Percentiles rank a stretch among this genome's conserved stretches.
These are phyloP conservation scores for Agrocybe praecox DNA, from an alignment of 768 basidiomycete species.

Conservation along the genomic window DNA sequence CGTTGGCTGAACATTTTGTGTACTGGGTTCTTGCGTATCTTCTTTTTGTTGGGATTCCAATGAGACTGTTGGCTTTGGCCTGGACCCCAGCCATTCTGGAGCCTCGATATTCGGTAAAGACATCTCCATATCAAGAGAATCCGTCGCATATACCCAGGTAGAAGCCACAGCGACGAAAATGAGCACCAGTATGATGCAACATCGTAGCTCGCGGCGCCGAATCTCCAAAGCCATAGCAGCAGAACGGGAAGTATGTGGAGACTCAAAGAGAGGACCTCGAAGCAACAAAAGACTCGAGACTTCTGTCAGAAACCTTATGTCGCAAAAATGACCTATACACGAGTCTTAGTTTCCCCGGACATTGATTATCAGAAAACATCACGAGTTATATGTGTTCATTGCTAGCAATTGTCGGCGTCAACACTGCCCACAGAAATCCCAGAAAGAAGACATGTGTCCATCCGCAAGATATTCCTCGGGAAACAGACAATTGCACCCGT, in stretches of 20 bases:
- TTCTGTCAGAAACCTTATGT: too few relatives aligned
- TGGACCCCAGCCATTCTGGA: conserved; percentile 4
- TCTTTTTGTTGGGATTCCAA: background rate
- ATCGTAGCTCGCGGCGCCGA: conserved; percentile 5
- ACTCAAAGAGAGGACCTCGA: too few relatives aligned
- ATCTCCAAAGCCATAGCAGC: background rate
- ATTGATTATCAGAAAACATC: too few relatives aligned
- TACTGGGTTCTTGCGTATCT: background rate
- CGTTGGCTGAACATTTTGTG: background rate
- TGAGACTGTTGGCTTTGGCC: background rate
- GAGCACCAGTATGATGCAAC: conserved; percentile 3
- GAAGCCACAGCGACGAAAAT: background rate
- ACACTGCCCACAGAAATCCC: background rate
- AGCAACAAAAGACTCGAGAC: too few relatives aligned
- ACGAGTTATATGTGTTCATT: too few relatives aligned
- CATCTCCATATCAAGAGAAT: conserved; percentile 1
- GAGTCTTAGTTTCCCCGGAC: too few relatives aligned
- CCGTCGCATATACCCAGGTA: background rate
- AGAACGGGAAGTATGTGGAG: too few relatives aligned
- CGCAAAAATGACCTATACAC: too few relatives aligned
- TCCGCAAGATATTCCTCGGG: too few relatives aligned
- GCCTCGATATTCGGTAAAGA: conserved; percentile 5
- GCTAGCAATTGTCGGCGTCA: too few relatives aligned
- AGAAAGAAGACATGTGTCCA: background rate
- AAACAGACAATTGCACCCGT: too few relatives aligned